Conservation (phyloP, 352 stramenopile species). For the Globisporangium polare region DNA sequence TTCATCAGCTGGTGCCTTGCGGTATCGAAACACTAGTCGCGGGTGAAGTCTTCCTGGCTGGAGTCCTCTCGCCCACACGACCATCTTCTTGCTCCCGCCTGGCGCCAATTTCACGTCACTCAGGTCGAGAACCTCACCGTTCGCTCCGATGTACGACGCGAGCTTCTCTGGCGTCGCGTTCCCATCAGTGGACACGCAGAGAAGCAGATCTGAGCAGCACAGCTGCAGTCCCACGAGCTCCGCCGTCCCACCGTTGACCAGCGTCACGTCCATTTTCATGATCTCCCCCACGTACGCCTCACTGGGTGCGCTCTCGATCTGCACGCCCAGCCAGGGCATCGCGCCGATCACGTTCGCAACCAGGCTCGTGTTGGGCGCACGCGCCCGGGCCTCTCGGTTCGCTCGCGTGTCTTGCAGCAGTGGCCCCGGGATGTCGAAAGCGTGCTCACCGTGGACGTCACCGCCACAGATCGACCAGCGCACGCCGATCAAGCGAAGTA, state of each 20-base stretch:
- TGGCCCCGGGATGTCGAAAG: slow-evolving; percentile 76
- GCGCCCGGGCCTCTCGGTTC: slow-evolving; percentile 63
- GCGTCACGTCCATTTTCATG: slow-evolving; percentile 41
- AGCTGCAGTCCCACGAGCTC: slow-evolving; percentile 52
- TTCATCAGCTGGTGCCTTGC: slow-evolving; percentile 14
- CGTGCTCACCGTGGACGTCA: slow-evolving; percentile 75
- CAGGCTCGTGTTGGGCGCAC: slow-evolving; percentile 73
- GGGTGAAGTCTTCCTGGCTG: slow-evolving; percentile 37
- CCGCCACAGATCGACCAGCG: slow-evolving; percentile 82
- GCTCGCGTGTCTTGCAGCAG: slow-evolving; percentile 78
- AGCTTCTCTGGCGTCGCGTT: slow-evolving; percentile 17
- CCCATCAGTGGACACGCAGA: slow-evolving; percentile 40
- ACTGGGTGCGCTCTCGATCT: slow-evolving; percentile 35
- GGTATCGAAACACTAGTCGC: slow-evolving; percentile 72
- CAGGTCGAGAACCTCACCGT: slow-evolving; percentile 62
- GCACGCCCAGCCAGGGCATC: slow-evolving; percentile 83
- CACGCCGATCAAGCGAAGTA: slow-evolving; percentile 60
- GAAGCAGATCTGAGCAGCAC: slow-evolving; percentile 55
- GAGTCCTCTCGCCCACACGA: slow-evolving; percentile 46
- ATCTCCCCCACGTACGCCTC: slow-evolving; percentile 65
- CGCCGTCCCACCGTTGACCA: slow-evolving; percentile 58
- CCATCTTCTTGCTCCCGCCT: slow-evolving; percentile 44
- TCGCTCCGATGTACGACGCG: slow-evolving; percentile 56
- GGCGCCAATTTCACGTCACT: slow-evolving; percentile 40
- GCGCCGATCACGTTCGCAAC: slow-evolving; percentile 62